Base-by-base conservation (phyloP, 116 monocot genomes). In the Iris pallida region DNA sequence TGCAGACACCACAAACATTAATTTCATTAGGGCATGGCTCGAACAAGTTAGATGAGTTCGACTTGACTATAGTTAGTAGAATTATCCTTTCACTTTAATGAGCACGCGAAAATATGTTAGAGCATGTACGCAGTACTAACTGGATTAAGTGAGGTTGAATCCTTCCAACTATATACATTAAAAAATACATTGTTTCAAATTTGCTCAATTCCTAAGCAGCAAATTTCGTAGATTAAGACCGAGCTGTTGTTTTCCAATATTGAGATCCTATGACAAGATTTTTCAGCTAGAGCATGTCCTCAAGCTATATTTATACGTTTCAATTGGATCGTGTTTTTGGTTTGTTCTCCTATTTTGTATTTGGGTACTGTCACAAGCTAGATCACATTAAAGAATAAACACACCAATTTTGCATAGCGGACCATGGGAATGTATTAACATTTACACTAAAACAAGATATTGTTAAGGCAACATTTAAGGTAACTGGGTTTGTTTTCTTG, bases 401-500 rank as follows among this genome's bases (percentile, higher is more conserved):
- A 65, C 17, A 20, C 1, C 10, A 49, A 65, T 51, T 6, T 6
- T 20, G 30, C 51, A 49, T 11, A 11, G 51, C 10, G 58, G 8
- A 15, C 4, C 58, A 58, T 4, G 58, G 9, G 20, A 15, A 17
- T 58, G 8, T 58, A 9, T 19, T 58, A 14, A 14, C 9, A 19
- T 58, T 18, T 17, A 8, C 5, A 15, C 8, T 58, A 58, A 20
- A 58, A 8, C n/a, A 17, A 58, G 10, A 58, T 18, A 58, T 14
- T 4, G 20, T 18, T 18, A 58, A 20, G 5, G 5, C 8, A 58
- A 17, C 17, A 19, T 14, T 8, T 18, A 17, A 16, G 7, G 18
- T 16, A 41, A 41, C 11, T 15, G 5, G 42, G 42, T 66, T 44
- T 12, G 1, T 46, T 19, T 57, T 64, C 95, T 89, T 53, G 91